Evolutionary conservation across 208 protist species (phyloP).

Genomic region (Trichomonas gallinae): DNA sequence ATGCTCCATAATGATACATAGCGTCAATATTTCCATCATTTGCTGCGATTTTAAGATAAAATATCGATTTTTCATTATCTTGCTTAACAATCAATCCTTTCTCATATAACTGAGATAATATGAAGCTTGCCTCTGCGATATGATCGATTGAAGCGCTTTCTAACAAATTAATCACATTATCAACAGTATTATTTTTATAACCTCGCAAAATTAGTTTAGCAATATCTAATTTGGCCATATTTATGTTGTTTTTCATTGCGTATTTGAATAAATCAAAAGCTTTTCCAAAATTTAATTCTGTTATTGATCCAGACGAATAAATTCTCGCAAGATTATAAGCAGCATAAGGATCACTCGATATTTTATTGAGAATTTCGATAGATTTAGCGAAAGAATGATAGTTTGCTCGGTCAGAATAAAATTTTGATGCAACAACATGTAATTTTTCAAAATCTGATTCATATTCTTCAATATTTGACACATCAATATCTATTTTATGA

Average conservation of each 20-base stretch:
- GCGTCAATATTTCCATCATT: background rate
- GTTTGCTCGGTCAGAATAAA: background rate
- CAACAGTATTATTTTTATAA: background rate
- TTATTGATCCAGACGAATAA: background rate
- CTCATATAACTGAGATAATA: background rate
- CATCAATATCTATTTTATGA: background rate
- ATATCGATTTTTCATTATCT: background rate
- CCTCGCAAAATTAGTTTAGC: background rate
- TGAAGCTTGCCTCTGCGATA: background rate
- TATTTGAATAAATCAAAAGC: background rate
- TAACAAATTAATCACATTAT: background rate
- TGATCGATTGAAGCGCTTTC: background rate
- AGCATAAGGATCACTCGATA: background rate
- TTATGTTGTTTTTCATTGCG: background rate
- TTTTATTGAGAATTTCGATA: background rate
- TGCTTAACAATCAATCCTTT: background rate
- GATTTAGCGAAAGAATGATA: background rate
- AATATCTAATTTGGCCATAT: background rate
- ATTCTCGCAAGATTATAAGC: background rate
- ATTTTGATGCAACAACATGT: background rate
- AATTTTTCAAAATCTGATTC: background rate
- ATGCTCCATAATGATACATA: background rate
- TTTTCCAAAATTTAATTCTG: background rate
- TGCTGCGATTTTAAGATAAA: background rate
- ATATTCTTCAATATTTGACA: background rate